These are phyloP conservation scores for Alternaria tenuissima DNA, from an alignment of 2,329 filamentous ascomycete species.

Conservation along the genomic window DNA sequence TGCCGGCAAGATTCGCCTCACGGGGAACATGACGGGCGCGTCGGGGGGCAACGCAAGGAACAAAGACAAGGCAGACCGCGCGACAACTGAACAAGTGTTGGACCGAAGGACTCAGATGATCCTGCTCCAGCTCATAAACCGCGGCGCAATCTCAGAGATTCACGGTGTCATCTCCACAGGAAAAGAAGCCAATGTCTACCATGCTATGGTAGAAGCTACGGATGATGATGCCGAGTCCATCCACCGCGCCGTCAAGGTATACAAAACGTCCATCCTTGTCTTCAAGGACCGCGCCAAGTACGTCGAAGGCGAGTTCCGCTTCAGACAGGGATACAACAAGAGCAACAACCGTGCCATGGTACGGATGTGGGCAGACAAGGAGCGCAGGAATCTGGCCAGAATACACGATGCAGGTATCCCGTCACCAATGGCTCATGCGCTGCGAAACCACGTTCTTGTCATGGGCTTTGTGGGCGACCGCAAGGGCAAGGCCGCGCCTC, in stretches of 20 bases:
- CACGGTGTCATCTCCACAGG: slow-evolving; percentile 96
- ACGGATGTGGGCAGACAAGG: slow-evolving; percentile 98
- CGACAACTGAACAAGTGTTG: slow-evolving; percentile 92
- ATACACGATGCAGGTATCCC: slow-evolving; percentile 86
- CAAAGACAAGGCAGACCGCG: slow-evolving; percentile 90
- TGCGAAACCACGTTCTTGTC: slow-evolving; percentile 92
- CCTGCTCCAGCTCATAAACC: slow-evolving; percentile 93
- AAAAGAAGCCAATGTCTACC: slow-evolving; percentile 98
- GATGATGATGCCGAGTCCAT: slow-evolving; percentile 52
- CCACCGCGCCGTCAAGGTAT: slow-evolving; percentile 94
- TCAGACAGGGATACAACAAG: slow-evolving; percentile 91
- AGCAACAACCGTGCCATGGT: slow-evolving; percentile 97
- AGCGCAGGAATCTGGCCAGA: slow-evolving; percentile 90
- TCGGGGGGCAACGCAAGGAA: slow-evolving; percentile 59
- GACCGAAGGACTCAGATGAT: slow-evolving; percentile 96
- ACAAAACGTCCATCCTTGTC: slow-evolving; percentile 96
- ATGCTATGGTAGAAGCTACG: slow-evolving; percentile 71
- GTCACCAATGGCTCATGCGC: slow-evolving; percentile 85
- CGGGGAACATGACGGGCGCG: slow-evolving; percentile 64
- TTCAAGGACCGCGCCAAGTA: slow-evolving; percentile 99
- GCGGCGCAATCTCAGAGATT: slow-evolving; percentile 85
- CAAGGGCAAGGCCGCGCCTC: slow-evolving; percentile 86
- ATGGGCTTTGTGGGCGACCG: slow-evolving; percentile 93
- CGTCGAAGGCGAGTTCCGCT: slow-evolving; percentile 92
- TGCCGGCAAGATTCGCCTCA: slow-evolving; percentile 83